Base-by-base conservation (phyloP, 805 yeast genomes). In the Yamadazyma insecticola region DNA sequence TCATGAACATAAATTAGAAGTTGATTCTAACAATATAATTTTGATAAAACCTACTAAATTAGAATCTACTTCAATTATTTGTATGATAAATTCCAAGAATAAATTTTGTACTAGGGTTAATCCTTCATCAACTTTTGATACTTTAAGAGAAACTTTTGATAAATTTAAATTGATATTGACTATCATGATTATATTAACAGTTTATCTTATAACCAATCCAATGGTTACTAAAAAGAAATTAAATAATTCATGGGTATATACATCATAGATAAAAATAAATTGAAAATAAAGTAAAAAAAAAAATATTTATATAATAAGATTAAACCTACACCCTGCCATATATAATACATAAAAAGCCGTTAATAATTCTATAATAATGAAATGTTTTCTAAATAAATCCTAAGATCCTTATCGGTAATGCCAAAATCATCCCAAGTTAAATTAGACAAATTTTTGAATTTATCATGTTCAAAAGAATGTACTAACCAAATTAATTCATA, bases 81-180 rank as follows among this genome's bases (percentile, higher is more conserved):
- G 92, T 39, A 65, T 72, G 22, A 58, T 76, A 26, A 85, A 81
- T 13, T 39, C 48, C 17, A 55, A 67, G 27, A 94, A 86, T 50
- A 53, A 82, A 5, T 89, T 84, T 60, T 84, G 89, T 48, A 80
- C 94, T 0, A 67, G 76, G 35, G 68, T 83, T 12, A 72, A 81
- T 30, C 96, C 97, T 1, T 85, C 96, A 0, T 74, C 74, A 25
- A 84, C 86, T 23, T 89, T 85, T 57, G 98, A 90, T 57, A 65
- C 75, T 30, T 67, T 90, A 52, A 73, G 78, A 16, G 59, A 68
- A 18, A 66, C 69, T 30, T 92, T 92, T 50, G 86, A 81, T 45
- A 81, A 76, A 47, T 50, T 62, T 10, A 80, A 77, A 43, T 68
- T 90, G 26, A 28, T 81, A 5, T 39, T 66, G 5, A 84, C 96